Evolutionary conservation across 2,329 filamentous ascomycete genomes (phyloP).

Genomic region (Colletotrichum sp.): DNA sequence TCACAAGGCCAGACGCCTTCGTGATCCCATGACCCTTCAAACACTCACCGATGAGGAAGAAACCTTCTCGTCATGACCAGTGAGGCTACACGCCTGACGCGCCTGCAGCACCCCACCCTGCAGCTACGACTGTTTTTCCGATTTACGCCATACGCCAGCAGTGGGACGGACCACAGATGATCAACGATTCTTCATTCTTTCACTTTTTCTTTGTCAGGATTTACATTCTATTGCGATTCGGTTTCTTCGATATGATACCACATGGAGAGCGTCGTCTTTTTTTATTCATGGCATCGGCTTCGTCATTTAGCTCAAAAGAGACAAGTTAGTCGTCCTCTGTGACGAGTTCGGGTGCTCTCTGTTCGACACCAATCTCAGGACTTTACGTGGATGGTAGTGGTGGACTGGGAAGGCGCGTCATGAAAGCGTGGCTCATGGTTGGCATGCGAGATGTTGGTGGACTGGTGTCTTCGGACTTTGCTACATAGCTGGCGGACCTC

Average conservation of each 20-base stretch:
- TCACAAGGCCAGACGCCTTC: conserved; percentile 43
- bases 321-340: neutral
- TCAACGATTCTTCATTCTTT: conserved; percentile 12
- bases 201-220: conserved; percentile 3
- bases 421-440: neutral
- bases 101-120: neutral
- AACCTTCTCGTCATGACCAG: neutral
- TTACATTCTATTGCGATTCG: conserved; percentile 11
- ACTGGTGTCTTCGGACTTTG: neutral
- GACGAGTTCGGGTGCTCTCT: neutral
- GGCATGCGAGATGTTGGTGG: neutral
- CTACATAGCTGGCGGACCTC: neutral
- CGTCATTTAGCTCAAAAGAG: conserved; percentile 7
- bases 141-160: neutral
- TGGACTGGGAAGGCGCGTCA: neutral
- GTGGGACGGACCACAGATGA: conserved; percentile 1
- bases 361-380: neutral
- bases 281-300: neutral
- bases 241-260: conserved; percentile 23
- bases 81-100: neutral
- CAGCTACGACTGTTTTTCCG: neutral
- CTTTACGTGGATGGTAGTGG: neutral
- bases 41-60: conserved; percentile 16
- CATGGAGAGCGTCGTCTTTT: conserved; percentile 17
- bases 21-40: conserved; percentile 21